phyloP scores from a whole-genome alignment of 2,329 filamentous ascomycete genomes.

The Teratosphaeria pseudoeucalypti region DNA sequence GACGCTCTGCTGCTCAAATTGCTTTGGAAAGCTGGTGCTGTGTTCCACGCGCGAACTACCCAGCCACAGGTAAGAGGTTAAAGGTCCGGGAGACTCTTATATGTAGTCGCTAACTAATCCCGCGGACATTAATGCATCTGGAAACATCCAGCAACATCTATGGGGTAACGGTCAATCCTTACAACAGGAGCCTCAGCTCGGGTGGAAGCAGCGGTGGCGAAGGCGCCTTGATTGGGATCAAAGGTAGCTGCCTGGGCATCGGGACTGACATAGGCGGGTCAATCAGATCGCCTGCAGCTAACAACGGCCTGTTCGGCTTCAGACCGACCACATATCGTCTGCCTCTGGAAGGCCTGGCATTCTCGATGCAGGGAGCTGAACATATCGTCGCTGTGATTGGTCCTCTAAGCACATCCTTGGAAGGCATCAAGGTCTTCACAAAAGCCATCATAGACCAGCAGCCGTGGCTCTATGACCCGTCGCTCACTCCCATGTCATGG shows the following conservation, averaged over 20 bases:
- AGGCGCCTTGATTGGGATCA: constrained; percentile 43
- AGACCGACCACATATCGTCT: constrained; percentile 35
- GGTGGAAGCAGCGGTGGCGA: constrained; percentile 50
- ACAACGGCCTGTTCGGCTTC: constrained; percentile 37
- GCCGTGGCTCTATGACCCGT: constrained; percentile 49
- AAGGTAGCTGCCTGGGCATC: constrained; percentile 44
- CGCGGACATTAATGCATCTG: constrained; percentile 40
- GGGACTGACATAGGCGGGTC: constrained; percentile 45
- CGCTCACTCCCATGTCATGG: constrained; percentile 52
- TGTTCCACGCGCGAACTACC: constrained; percentile 45
- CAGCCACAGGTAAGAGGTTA: constrained; percentile 33
- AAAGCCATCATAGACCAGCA: constrained; percentile 39
- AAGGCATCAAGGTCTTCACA: constrained; percentile 45
- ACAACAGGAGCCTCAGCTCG: constrained; percentile 40
- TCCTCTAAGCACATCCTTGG: constrained; percentile 43
- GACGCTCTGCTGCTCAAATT: constrained; percentile 41
- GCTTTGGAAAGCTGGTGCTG: constrained; percentile 37
- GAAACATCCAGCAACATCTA: constrained; percentile 43
- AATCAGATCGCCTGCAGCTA: constrained; percentile 39
- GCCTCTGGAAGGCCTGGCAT: constrained; percentile 32
- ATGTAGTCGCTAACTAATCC: too few species aligned
- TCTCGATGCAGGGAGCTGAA: constrained; percentile 37
- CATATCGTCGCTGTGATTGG: constrained; percentile 42
- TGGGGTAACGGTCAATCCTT: constrained; percentile 45
- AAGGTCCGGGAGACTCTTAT: too few species aligned